Conservation (phyloP, 352 stramenopile genomes). For the Stephanocyclus meneghinianus region DNA sequence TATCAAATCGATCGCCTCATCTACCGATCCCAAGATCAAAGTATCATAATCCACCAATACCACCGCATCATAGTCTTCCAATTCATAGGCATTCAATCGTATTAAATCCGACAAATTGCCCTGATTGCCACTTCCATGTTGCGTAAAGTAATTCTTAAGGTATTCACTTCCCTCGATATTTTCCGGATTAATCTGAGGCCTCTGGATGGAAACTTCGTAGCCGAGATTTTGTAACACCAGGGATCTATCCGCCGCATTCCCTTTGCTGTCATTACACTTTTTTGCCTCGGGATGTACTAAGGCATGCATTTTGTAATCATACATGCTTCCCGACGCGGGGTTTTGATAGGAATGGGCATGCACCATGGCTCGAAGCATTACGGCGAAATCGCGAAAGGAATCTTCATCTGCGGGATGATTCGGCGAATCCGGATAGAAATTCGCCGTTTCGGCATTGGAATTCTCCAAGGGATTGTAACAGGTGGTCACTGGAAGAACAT, state of each 20-base stretch:
- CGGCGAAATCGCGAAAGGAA: slow-evolving; percentile 45
- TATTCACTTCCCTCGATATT: slow-evolving; percentile 26
- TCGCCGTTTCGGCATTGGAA: not conserved
- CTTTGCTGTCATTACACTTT: slow-evolving; percentile 33
- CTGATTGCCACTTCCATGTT: not conserved
- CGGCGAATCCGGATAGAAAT: slow-evolving; percentile 17
- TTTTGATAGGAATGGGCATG: slow-evolving; percentile 42
- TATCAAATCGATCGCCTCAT: slow-evolving; percentile 51
- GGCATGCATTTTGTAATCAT: slow-evolving; percentile 78
- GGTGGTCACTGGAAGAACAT: slow-evolving; percentile 34
- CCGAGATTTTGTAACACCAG: slow-evolving; percentile 36
- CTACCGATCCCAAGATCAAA: slow-evolving; percentile 45
- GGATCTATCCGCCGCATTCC: slow-evolving; percentile 16
- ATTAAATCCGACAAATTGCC: slow-evolving; percentile 27
- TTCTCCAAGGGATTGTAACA: slow-evolving; percentile 11
- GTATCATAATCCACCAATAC: slow-evolving; percentile 65
- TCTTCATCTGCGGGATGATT: slow-evolving; percentile 31
- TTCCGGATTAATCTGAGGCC: not conserved
- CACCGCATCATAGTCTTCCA: slow-evolving; percentile 58
- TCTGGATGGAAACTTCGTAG: slow-evolving; percentile 30
- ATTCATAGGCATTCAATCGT: slow-evolving; percentile 31
- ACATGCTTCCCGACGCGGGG: slow-evolving; percentile 35
- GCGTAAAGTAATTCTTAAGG: slow-evolving; percentile 10
- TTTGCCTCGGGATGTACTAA: slow-evolving; percentile 69
- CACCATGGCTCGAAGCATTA: slow-evolving; percentile 39